A percentile compares a stretch with the other conserved stretches of the same genome.
Conservation (phyloP, 176 grass and related monocot genomes). For the Hyparrhenia diplandra region DNA sequence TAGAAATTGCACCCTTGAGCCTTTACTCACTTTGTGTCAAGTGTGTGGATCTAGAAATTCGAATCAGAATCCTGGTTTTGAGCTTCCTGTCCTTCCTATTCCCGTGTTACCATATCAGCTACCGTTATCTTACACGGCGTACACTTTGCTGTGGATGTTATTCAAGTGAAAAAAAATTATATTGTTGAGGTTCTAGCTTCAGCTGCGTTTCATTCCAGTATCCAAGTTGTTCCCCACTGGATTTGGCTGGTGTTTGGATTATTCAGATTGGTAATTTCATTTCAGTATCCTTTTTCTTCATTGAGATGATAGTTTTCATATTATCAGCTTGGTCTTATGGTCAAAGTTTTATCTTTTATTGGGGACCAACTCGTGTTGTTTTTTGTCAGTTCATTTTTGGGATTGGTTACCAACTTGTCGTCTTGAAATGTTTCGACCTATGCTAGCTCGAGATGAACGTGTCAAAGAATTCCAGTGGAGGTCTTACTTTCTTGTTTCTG, state of each 20-base stretch:
- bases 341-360: not conserved
- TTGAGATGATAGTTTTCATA: not conserved
- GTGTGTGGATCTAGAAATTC: not conserved
- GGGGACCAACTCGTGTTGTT: not conserved
- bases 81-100: not conserved
- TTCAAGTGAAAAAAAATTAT: not conserved
- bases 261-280: not conserved
- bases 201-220: not conserved
- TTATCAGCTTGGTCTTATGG: not conserved
- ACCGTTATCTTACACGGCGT: not conserved
- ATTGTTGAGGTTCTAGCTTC: not conserved
- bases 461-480: not conserved
- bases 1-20: not conserved
- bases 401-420: not conserved
- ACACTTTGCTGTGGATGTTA: not conserved
- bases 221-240: not conserved
- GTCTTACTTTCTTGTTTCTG: not conserved
- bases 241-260: not conserved
- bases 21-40: not conserved
- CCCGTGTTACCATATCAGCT: not conserved
- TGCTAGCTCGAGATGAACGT: not conserved
- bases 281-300: too few relatives aligned
- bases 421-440: not conserved
- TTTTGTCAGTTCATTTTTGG: not conserved
- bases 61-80: not conserved